Evolutionary conservation across 441 rosid species (phyloP).

Genomic region (Bocquillonia castaneifolia): DNA sequence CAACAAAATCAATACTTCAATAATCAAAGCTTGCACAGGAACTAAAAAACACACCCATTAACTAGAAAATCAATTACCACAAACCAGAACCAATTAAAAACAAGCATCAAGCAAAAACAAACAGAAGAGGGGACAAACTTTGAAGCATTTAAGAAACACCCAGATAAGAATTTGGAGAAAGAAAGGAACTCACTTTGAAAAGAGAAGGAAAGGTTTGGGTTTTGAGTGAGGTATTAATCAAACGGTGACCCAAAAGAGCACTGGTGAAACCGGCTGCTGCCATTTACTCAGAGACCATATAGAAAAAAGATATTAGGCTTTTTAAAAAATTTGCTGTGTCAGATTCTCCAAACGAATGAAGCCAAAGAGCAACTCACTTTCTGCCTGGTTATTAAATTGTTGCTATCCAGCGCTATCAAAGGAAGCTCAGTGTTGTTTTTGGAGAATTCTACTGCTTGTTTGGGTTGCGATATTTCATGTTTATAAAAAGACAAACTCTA

Average conservation of each 20-base stretch:
- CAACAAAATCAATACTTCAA: constrained; percentile 11
- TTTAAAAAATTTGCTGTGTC: background rate
- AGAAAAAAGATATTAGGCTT: background rate
- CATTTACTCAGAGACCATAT: constrained; percentile 45
- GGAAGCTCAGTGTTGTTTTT: no score
- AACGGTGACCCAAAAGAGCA: constrained; percentile 37
- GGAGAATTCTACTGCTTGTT: no score
- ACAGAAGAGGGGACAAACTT: background rate
- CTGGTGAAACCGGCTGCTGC: constrained; percentile 47
- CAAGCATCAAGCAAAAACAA: background rate
- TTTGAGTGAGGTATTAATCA: constrained; percentile 28
- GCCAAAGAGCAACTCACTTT: constrained; percentile 9
- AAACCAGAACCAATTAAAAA: constrained; percentile 16
- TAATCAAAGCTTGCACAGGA: background rate
- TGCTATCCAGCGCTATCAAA: no score
- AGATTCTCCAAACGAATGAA: background rate
- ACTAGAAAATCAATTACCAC: constrained; percentile 16
- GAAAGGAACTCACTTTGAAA: constrained; percentile 36
- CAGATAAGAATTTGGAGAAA: background rate
- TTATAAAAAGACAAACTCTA: no score
- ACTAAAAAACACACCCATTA: background rate
- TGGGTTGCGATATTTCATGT: no score
- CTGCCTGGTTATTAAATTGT: no score
- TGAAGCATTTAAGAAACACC: constrained; percentile 7
- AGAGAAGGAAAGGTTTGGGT: constrained; percentile 29